A percentile compares a stretch with the other conserved stretches of the same genome.
phyloP scores from a whole-genome alignment of 768 basidiomycete genomes.

The Paxillus involutus region DNA sequence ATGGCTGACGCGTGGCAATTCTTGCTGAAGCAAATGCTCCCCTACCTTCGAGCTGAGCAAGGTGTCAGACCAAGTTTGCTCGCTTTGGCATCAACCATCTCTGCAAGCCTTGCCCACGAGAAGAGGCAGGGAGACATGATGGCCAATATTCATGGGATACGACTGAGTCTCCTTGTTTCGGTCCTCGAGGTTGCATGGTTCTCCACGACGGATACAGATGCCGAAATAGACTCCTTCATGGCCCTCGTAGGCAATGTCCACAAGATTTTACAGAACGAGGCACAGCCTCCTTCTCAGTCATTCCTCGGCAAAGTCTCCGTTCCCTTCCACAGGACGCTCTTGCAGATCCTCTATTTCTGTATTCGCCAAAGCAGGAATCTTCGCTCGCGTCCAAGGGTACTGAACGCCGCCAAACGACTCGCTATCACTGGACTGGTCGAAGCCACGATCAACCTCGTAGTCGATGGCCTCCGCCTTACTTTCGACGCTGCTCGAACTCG shows the following conservation, averaged over 20 bases:
- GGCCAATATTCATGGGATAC: slow-evolving; percentile 73
- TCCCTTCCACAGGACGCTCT: slow-evolving; percentile 76
- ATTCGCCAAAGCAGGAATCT: slow-evolving; percentile 59
- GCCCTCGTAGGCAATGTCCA: slow-evolving; percentile 61
- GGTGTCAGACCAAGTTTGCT: slow-evolving; percentile 56
- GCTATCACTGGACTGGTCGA: slow-evolving; percentile 61
- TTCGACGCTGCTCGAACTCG: slow-evolving; percentile 63
- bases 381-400: slow-evolving; percentile 43
- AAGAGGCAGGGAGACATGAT: slow-evolving; percentile 80
- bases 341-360: slow-evolving; percentile 82
- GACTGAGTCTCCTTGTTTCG: slow-evolving; percentile 71
- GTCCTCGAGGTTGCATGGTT: slow-evolving; percentile 84
- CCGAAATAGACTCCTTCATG: slow-evolving; percentile 59
- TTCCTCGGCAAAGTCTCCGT: slow-evolving; percentile 62
- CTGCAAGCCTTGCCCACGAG: slow-evolving; percentile 66
- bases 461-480: slow-evolving; percentile 64
- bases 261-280: slow-evolving; percentile 67
- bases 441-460: slow-evolving; percentile 58
- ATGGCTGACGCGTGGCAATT: slow-evolving; percentile 79
- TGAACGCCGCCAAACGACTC: slow-evolving; percentile 63
- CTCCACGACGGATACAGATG: slow-evolving; percentile 50
- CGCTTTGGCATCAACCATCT: slow-evolving; percentile 59
- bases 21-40: slow-evolving; percentile 61
- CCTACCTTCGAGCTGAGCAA: slow-evolving; percentile 63
- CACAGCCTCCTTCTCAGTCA: slow-evolving; percentile 72